Evolutionary conservation across 805 yeast species (phyloP), one percentile per base, ranked within the genome.

Genomic region (Metschnikowia lachancei): DNA sequence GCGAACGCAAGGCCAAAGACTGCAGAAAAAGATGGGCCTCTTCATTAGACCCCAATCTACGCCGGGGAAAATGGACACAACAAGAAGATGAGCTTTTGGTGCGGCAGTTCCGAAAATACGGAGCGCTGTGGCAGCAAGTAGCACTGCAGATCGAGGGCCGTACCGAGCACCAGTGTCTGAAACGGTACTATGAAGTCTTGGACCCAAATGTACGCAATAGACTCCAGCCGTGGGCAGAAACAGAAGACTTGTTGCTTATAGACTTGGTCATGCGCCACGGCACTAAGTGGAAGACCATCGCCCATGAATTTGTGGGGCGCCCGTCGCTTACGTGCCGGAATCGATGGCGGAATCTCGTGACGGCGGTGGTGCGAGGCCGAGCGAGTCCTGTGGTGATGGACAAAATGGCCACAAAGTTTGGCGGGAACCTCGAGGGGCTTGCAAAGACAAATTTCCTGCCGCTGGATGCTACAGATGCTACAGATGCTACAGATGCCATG

Each of bases 101-200:
- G 18, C 71, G 74, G 42, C 89, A 94, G 1, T 86, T 78, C 61
- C 69, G 77, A 40, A 76, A 73, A 53, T 76, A 78, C 61, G 97
- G 97, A 0, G 76, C 95, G 0, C 77, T 82, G 26, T 91, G 97
- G 97, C 87, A 86, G 52, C 83, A 83, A 56, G 90, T 91, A 10
- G 82, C 96, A 0, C 66, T 74, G 41, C 83, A 78, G 43, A 85
- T 91, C 11, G 78, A 80, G 3, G 95, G 96, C 4, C 74, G 97
- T 60, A 91, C 95, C 0, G 96, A 90, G 59, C 97, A 90, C 64
- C 97, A 91, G 68, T 91, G 98, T 70, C 87, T 96, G 1, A 91
- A 91, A 60, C 70, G 97, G 57, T 91, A 87, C 62, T 81, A 83
- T 13, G 97, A 91, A 59, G 96, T 89, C 1, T 64, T 91, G 48